Base-by-base conservation (phyloP, 495 filamentous ascomycete genomes). In the Aspergillus campestris region DNA sequence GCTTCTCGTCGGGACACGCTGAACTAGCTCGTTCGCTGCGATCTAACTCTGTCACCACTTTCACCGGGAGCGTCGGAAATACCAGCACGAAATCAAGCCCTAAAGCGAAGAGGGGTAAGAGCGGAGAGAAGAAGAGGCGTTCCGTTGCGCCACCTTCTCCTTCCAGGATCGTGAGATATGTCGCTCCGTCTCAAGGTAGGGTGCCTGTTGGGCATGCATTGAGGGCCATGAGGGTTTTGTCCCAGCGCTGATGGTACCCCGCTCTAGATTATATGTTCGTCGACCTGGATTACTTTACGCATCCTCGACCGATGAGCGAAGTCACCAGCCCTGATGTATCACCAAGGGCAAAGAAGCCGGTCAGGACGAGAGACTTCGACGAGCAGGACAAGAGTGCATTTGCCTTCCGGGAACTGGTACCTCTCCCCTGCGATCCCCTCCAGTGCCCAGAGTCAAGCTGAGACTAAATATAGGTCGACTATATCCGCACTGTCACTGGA, bases 401-500 rank as follows among this genome's bases (percentile, higher is more conserved):
- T 6, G 35, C 42, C 1, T 31, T 51, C 13, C 33, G 45, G 3
- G 45, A 51, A 24, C 37, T 51, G 48, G 53, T 53, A 29, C 45
- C 44, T 40, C 35, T 1, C 27, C 11, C 18, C 31, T 37, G 34
- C n/a, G 24, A 11, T 44, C 4, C 30, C 33, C 9, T 5, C 38
- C 31, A 18, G 8, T 29, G 37, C 33, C 6, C 7, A 18, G 12
- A 38, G 11, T 1, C 15, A 15, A 37, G 34, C 13, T 38, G 36
- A 45, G 18, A 45, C 7, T 24, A 13, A 39, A 13, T 6, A 33
- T 34, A 53, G 51, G 34, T 53, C 31, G 29, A 42, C 9, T 49
- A 60, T 43, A 37, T 53, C 42, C 49, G 47, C 40, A 30, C 39
- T 7, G 39, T 51, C 29, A 52, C 53, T 9, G 43, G 45, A 14